A percentile compares a stretch with the other conserved stretches of the same genome.
phyloP scores from a whole-genome alignment of 345 rosid species.

The Gossypium mustelinum region DNA sequence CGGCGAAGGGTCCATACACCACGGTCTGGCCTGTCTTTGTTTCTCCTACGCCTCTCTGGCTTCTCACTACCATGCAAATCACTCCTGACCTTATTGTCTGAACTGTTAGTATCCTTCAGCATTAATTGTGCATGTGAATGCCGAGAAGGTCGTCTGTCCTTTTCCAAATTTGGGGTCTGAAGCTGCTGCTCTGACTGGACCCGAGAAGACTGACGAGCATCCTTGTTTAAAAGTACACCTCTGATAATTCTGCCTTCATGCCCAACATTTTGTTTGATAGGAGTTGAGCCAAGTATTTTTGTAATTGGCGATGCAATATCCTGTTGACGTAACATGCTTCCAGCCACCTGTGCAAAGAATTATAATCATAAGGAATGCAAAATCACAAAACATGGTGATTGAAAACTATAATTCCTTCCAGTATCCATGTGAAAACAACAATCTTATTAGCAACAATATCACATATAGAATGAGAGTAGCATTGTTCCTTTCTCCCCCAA shows the following conservation, averaged over 20 bases:
- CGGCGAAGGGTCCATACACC: constrained; percentile 61
- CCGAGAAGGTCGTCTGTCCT: constrained; percentile 48
- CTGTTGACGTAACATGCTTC: constrained; percentile 27
- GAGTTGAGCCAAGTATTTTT: constrained; percentile 25
- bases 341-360: constrained; percentile 25
- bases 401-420: not conserved
- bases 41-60: constrained; percentile 52
- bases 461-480: not conserved
- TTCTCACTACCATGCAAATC: constrained; percentile 43
- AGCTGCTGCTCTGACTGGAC: constrained; percentile 42
- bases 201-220: not conserved
- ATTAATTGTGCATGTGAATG: constrained; percentile 30
- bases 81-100: constrained; percentile 42
- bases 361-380: not conserved
- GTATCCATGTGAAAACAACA: not conserved
- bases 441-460: not conserved
- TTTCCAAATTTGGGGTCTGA: constrained; percentile 34
- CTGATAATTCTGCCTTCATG: constrained; percentile 41
- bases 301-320: constrained; percentile 28
- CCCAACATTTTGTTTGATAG: constrained; percentile 41
- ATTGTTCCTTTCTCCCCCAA: not conserved
- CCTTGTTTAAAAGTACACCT: constrained; percentile 40
- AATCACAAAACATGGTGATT: not conserved
- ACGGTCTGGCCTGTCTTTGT: constrained; percentile 62
- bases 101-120: constrained; percentile 44